phyloP scores from a whole-genome alignment of 2,329 filamentous ascomycete genomes.

The Atkinsonella texensis region DNA sequence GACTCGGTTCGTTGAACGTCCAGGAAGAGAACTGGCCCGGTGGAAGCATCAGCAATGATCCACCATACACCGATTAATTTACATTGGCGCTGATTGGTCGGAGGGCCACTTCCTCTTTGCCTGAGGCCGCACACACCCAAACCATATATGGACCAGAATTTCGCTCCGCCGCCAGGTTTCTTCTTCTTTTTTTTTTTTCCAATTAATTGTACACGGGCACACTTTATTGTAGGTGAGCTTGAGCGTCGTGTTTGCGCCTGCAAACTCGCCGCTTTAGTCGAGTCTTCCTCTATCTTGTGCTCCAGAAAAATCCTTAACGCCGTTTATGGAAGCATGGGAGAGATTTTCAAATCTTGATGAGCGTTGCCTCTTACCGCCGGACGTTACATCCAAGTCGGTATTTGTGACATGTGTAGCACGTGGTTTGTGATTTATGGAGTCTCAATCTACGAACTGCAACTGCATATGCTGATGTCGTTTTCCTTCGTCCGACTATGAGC shows the following conservation, averaged over 20 bases:
- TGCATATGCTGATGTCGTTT: too few relatives aligned
- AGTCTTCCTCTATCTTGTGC: slow-evolving; percentile 65
- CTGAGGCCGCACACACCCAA: slow-evolving; percentile 5
- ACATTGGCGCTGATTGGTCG: slow-evolving; percentile 30
- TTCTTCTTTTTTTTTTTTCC: slow-evolving; percentile 29
- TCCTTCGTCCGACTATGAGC: slow-evolving; percentile 45
- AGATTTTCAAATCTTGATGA: slow-evolving; percentile 42
- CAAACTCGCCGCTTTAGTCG: slow-evolving; percentile 34
- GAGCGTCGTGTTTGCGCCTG: slow-evolving; percentile 29
- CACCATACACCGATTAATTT: slow-evolving; percentile 29
- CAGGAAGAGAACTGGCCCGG: slow-evolving; percentile 24
- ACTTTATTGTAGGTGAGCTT: slow-evolving; percentile 63
- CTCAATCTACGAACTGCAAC: too few relatives aligned
- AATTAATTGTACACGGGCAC: slow-evolving; percentile 54
- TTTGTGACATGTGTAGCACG: not conserved
- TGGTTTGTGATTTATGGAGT: too few relatives aligned
- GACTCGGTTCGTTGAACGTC: slow-evolving; percentile 29
- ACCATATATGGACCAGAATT: slow-evolving; percentile 10
- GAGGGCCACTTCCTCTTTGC: not conserved
- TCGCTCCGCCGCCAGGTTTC: slow-evolving; percentile 9
- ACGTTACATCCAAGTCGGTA: slow-evolving; percentile 40
- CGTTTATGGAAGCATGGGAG: slow-evolving; percentile 63
- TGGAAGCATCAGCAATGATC: slow-evolving; percentile 22
- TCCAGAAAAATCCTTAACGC: slow-evolving; percentile 46
- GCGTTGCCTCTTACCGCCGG: slow-evolving; percentile 61